These are phyloP conservation scores for Letharia lupina DNA, from an alignment of 495 filamentous ascomycete genomes.

Conservation along the genomic window DNA sequence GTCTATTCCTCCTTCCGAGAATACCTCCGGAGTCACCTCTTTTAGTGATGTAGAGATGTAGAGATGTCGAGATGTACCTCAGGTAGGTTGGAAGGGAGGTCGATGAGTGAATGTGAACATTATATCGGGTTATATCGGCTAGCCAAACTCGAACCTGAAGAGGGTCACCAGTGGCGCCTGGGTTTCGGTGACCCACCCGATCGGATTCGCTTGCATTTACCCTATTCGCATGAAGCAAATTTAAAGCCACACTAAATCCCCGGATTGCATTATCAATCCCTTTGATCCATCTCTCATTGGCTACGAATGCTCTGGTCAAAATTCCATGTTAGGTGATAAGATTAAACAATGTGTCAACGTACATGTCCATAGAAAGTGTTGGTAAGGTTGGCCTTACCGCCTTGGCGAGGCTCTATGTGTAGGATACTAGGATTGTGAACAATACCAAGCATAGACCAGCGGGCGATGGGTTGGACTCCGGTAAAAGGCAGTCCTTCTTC, in stretches of 20 bases:
- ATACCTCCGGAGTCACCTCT: not conserved
- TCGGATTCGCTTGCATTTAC: slow-evolving; percentile 7
- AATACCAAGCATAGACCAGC: not conserved
- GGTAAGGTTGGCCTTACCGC: not conserved
- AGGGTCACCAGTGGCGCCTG: not conserved
- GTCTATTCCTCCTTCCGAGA: not conserved
- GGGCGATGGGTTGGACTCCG: not conserved
- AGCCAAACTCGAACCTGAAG: not conserved
- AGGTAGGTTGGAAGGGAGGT: not conserved
- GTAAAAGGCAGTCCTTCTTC: not conserved
- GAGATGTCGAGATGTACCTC: not conserved
- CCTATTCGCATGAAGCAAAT: not conserved
- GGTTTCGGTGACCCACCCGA: not conserved
- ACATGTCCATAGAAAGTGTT: not conserved
- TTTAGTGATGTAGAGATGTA: not conserved
- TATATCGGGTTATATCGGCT: not conserved
- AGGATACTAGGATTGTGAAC: not conserved
- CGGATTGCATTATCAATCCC: slow-evolving; percentile 3
- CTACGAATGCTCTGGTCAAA: not conserved
- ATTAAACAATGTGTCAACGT: slow-evolving; percentile 15
- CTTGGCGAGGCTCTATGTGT: not conserved
- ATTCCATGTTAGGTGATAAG: slow-evolving; percentile 7
- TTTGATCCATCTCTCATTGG: slow-evolving; percentile 9
- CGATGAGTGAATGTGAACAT: not conserved
- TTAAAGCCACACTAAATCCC: slow-evolving; percentile 4